phyloP scores from a whole-genome alignment of 2,329 filamentous ascomycete species.

The Trichoderma atroviride region DNA sequence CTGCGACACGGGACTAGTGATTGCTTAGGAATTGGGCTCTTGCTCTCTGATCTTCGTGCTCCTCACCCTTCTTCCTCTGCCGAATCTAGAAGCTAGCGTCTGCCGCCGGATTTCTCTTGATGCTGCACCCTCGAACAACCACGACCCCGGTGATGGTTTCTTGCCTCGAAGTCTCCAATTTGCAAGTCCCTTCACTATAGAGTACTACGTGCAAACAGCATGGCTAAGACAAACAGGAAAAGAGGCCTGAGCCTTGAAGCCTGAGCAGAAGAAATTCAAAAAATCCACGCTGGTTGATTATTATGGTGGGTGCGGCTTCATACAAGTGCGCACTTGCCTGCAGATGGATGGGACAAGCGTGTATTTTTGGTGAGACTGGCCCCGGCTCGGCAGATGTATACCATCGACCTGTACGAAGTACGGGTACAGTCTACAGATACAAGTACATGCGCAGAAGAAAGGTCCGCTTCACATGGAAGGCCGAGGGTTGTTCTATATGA shows the following conservation, averaged over 20 bases:
- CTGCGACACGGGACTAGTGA: constrained; percentile 14
- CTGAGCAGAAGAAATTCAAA: not conserved
- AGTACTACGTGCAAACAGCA: not conserved
- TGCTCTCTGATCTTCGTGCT: constrained; percentile 2
- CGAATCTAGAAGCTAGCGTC: not conserved
- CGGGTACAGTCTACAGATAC: not conserved
- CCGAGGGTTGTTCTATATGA: constrained; percentile 28
- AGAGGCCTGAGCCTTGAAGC: not conserved
- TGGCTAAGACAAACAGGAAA: not conserved
- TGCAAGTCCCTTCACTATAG: not conserved
- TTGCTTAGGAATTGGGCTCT: constrained; percentile 14
- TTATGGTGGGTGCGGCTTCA: not conserved
- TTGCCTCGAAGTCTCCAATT: not conserved
- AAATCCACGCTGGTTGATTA: constrained; percentile 1
- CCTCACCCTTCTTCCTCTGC: constrained; percentile 7
- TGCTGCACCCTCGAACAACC: not conserved
- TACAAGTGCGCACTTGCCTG: not conserved
- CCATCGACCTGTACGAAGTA: constrained; percentile 9
- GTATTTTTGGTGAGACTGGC: not conserved
- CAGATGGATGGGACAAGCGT: constrained; percentile 5
- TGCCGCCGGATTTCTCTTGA: not conserved
- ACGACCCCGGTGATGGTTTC: not conserved
- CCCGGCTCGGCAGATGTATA: constrained; percentile 30
- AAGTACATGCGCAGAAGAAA: constrained; percentile 33
- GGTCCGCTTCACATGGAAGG: constrained; percentile 34